Evolutionary conservation across 106 monocot genomes (phyloP).

Genomic region (Allium cepa): DNA sequence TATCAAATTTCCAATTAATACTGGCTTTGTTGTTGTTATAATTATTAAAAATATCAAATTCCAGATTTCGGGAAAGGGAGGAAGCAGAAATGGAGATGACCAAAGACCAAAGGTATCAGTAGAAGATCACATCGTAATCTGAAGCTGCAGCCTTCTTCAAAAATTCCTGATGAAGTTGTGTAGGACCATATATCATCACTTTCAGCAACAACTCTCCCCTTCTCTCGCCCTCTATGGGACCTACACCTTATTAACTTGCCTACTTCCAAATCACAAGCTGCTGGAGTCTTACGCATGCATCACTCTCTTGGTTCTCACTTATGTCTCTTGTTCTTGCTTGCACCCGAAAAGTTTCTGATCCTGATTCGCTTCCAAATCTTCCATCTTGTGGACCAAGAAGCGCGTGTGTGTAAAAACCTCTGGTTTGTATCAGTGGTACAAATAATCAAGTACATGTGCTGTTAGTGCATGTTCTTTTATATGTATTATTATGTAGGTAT

Average conservation of each 20-base stretch:
- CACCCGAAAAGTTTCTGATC: slow-evolving; percentile 45
- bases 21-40: too few species aligned
- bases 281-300: slow-evolving; percentile 43
- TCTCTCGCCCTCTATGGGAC: slow-evolving; percentile 55
- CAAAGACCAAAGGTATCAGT: slow-evolving; percentile 28
- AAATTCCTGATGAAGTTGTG: slow-evolving; percentile 21
- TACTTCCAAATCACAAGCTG: slow-evolving; percentile 41
- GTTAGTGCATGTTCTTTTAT: too few species aligned
- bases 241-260: slow-evolving; percentile 55
- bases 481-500: too few species aligned
- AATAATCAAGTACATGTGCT: too few species aligned
- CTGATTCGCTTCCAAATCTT: slow-evolving; percentile 16
- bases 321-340: slow-evolving; percentile 66
- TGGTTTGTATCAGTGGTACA: too few species aligned
- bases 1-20: too few species aligned
- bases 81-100: slow-evolving; percentile 19
- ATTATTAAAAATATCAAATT: too few species aligned
- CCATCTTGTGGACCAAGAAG: neutral
- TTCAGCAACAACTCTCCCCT: slow-evolving; percentile 17
- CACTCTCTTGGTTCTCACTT: slow-evolving; percentile 67
- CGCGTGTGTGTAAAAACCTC: too few species aligned
- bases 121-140: slow-evolving; percentile 35
- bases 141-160: slow-evolving; percentile 2
- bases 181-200: slow-evolving; percentile 41
- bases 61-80: slow-evolving; percentile 19